Evolutionary conservation across 75 land plant species (phyloP), one percentile per base, ranked within the genome.

Genomic region (Ceratopteris richardii): DNA sequence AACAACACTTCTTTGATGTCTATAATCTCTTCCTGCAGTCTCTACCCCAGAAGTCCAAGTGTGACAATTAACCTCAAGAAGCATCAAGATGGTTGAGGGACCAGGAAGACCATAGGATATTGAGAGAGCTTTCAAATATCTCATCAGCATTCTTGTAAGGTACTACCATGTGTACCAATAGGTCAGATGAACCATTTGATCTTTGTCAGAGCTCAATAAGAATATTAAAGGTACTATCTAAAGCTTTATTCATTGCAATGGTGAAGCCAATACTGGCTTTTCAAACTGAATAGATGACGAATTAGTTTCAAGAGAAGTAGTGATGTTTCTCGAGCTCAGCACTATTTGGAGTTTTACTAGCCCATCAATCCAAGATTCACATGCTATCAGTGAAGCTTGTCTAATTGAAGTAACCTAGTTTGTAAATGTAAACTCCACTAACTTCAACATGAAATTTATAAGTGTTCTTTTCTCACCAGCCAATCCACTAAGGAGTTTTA

Each of bases 361-460:
- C 33, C 57, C 73, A 80, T 83, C 84, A 59, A 77, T 66, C 19
- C 81, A 51, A 39, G 69, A 56, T 64, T 79, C 75, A 84, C 87
- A 84, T n/a, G 83, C 78, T 64, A 61, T 75, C 73, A 50, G 78
- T 28, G 78, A 44, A 14, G 68, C 78, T 42, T 58, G 51, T 53
- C 48, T 67, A 31, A 70, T 74, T 43, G 60, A 64, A 22, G 68
- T 29, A 33, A 64, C 68, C 21, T 41, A 39, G 47, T 56, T 64
- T 42, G 60, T 31, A 65, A 75, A 75, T 22, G 84, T 68, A 31
- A 52, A 54, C 69, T 81, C 76, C 51, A 72, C 74, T 56, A 84
- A 44, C 60, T 81, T 84, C 47, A 84, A 58, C 84, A 84, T 74
- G 24, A 81, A 68, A 66, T 84, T 84, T 9, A 84, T 16, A 27